Evolutionary conservation across 2,329 filamentous ascomycete genomes (phyloP).

Genomic region (Pseudogymnoascus pannorum): DNA sequence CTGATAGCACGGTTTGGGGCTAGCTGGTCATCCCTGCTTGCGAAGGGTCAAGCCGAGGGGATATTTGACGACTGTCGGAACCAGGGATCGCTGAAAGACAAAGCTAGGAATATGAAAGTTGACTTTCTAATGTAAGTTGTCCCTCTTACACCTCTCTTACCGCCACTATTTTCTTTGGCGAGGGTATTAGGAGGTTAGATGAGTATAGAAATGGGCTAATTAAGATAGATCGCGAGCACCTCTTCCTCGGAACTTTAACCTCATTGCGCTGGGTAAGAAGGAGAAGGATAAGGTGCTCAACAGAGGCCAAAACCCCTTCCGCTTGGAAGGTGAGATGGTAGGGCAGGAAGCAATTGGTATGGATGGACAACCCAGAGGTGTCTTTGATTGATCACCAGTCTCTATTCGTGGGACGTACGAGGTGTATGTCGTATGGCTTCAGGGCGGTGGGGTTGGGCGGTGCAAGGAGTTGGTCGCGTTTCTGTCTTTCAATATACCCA

Average conservation of each 20-base stretch:
- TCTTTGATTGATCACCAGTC: neutral
- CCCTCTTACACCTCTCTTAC: neutral
- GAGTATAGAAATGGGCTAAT: neutral
- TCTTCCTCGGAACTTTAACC: constrained; percentile 38
- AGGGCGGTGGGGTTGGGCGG: neutral
- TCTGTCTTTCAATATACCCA: constrained; percentile 3
- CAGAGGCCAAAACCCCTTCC: constrained; percentile 21
- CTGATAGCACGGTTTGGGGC: constrained; percentile 40
- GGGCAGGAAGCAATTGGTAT: constrained; percentile 9
- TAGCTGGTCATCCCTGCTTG: constrained; percentile 40
- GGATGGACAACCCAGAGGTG: neutral
- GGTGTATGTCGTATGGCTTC: neutral
- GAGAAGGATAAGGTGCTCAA: constrained; percentile 28
- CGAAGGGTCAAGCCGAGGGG: constrained; percentile 22
- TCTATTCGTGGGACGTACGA: neutral
- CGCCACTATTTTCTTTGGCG: constrained; percentile 10
- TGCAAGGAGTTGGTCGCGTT: neutral
- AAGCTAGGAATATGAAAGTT: constrained; percentile 46
- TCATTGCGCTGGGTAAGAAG: constrained; percentile 35
- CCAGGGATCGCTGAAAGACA: constrained; percentile 49
- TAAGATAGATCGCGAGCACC: constrained; percentile 23
- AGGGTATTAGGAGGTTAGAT: neutral
- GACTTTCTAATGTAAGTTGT: constrained; percentile 35
- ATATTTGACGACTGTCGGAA: constrained; percentile 26
- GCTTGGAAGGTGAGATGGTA: constrained; percentile 6